Base-by-base conservation (phyloP, 73 alveolate genomes). In the Blepharisma japonicum region DNA sequence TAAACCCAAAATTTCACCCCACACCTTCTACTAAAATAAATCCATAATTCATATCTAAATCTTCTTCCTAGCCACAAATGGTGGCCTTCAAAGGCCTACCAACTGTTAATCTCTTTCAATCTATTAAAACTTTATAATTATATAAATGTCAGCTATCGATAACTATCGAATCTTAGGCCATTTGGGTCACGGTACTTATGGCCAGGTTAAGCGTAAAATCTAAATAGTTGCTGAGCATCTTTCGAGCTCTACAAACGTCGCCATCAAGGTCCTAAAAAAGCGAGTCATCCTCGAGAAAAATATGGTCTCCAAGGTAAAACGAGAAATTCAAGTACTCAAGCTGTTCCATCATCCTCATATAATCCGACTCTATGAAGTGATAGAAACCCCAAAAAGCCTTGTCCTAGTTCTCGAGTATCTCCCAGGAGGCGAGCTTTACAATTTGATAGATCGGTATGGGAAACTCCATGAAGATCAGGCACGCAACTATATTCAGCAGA, bases 161-260 rank as follows among this genome's bases (percentile, higher is more conserved):
- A 83, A 83, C 81, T 90, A 90, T 77, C 66, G 86, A 45, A 72
- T 90, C 56, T 78, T 72, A 55, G 77, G 89, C 45, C 89, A 94
- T 27, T 74, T 94, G 83, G 98, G 98, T 21, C 95, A 81, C 66
- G 98, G 98, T 21, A 87, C 98, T n/a, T 94, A 91, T 77, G 98
- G 97, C 68, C 91, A 94, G 84, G 98, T 90, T 1, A 82, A 84
- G 80, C 61, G 96, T 90, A 90, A 84, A 67, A 8, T 11, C 18
- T 6, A 55, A 42, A 47, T 81, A 87, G 94, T 68, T 23, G 94
- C 90, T 0, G 55, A 70, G 6, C 89, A 92, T 61, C 92, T 87
- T 77, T 71, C 87, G 46, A 90, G 91, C 18, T 78, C 83, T 21
- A 86, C 86, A 55, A 86, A 89, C 66, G 95, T 89, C 2, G 96